These are phyloP conservation scores for Ustilago trichophora DNA, from an alignment of 1,284 basidiomycete genomes.

Conservation along the genomic window DNA sequence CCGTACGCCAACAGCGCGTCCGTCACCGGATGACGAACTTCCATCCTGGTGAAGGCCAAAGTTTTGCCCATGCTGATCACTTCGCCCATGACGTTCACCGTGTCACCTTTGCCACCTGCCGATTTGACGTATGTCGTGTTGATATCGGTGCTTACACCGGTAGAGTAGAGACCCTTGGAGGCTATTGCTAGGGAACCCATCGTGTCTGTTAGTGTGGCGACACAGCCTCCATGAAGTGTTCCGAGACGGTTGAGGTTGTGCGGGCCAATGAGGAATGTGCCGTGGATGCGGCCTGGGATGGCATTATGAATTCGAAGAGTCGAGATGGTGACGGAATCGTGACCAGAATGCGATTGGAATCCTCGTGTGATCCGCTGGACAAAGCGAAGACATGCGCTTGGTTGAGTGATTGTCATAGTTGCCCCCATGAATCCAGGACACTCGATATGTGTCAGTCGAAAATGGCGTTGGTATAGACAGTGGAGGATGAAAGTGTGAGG, in stretches of 20 bases:
- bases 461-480: too few species aligned
- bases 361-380: slow-evolving; percentile 45
- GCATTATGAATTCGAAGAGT: slow-evolving; percentile 47
- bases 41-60: slow-evolving; percentile 60
- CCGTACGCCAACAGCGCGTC: slow-evolving; percentile 51
- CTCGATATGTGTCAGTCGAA: too few species aligned
- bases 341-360: slow-evolving; percentile 41
- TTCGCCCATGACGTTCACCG: slow-evolving; percentile 36
- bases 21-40: slow-evolving; percentile 54
- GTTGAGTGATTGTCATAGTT: slow-evolving; percentile 16
- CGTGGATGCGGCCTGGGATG: slow-evolving; percentile 48
- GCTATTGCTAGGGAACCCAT: slow-evolving; percentile 83
- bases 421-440: too few species aligned
- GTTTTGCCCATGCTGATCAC: slow-evolving; percentile 60
- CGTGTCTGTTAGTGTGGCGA: slow-evolving; percentile 84
- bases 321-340: slow-evolving; percentile 56
- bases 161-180: slow-evolving; percentile 82
- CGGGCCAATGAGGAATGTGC: slow-evolving; percentile 35
- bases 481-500: too few species aligned
- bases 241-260: slow-evolving; percentile 62
- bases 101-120: slow-evolving; percentile 69
- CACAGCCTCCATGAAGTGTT: slow-evolving; percentile 81
- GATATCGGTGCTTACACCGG: slow-evolving; percentile 86
- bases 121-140: slow-evolving; percentile 82
- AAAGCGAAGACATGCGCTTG: slow-evolving; percentile 45